These are phyloP conservation scores for Phylloporus arenicola DNA, from an alignment of 768 basidiomycete species.

Conservation along the genomic window DNA sequence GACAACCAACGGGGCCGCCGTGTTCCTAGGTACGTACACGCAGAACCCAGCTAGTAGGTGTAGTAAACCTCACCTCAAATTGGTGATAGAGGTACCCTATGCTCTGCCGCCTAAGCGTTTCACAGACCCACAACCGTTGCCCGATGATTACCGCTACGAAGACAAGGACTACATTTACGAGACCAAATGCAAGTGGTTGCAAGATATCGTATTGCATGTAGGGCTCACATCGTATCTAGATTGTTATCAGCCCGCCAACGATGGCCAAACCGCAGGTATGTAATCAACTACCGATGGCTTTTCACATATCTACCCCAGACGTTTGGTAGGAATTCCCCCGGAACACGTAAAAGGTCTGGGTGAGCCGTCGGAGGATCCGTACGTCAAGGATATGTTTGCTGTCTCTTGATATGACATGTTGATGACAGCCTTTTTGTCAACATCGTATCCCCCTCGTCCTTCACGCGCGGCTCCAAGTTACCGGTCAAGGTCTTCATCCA, in stretches of 20 bases:
- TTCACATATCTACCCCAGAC: neutral
- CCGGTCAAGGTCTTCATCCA: slow-evolving; percentile 76
- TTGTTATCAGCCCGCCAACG: slow-evolving; percentile 54
- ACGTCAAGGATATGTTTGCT: neutral
- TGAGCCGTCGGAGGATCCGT: slow-evolving; percentile 68
- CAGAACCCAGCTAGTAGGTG: neutral
- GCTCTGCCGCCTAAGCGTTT: slow-evolving; percentile 62
- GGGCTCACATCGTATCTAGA: slow-evolving; percentile 33
- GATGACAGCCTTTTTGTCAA: slow-evolving; percentile 55
- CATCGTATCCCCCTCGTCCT: slow-evolving; percentile 50
- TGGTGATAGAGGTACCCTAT: slow-evolving; percentile 60
- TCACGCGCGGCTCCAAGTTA: slow-evolving; percentile 38
- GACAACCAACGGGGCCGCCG: slow-evolving; percentile 54
- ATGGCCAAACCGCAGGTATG: slow-evolving; percentile 56
- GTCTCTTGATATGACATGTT: neutral
- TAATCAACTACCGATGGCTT: neutral
- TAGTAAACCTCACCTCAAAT: neutral
- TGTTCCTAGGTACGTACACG: slow-evolving; percentile 51
- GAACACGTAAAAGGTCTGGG: slow-evolving; percentile 64
- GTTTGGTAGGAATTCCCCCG: slow-evolving; percentile 37
- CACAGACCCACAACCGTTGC: slow-evolving; percentile 54
- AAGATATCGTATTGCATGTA: neutral
- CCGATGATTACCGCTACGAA: slow-evolving; percentile 50
- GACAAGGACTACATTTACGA: slow-evolving; percentile 58
- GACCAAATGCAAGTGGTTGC: slow-evolving; percentile 41